Percentiles rank a stretch among this genome's conserved stretches.
Conservation (phyloP, 768 basidiomycete species). For the Lenzites betulinus region DNA sequence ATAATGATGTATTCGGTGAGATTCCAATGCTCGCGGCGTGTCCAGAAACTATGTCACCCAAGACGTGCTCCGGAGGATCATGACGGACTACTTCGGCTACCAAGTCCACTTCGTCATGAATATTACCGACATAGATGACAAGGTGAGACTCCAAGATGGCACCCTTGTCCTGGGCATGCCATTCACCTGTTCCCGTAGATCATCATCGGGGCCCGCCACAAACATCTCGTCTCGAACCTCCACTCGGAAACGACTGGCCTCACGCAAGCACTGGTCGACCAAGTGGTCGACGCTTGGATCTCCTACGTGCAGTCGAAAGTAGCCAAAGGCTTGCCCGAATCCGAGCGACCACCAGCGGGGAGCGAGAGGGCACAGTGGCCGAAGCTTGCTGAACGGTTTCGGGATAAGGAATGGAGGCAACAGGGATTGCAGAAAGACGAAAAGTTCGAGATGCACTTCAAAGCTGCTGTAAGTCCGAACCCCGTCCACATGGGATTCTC, state of each 20-base stretch:
- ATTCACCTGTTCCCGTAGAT: slow-evolving; percentile 64
- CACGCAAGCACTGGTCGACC: slow-evolving; percentile 56
- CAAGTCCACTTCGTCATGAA: slow-evolving; percentile 99
- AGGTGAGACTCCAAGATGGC: slow-evolving; percentile 53
- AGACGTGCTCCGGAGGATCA: slow-evolving; percentile 85
- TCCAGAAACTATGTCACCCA: slow-evolving; percentile 94
- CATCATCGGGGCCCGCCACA: slow-evolving; percentile 86
- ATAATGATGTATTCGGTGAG: not conserved
- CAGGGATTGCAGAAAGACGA: slow-evolving; percentile 79
- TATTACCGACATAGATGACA: slow-evolving; percentile 99
- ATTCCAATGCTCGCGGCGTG: too few relatives aligned
- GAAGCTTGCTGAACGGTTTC: slow-evolving; percentile 45
- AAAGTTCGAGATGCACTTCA: slow-evolving; percentile 90
- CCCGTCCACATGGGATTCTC: slow-evolving; percentile 1
- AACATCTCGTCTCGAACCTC: slow-evolving; percentile 67
- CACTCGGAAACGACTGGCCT: slow-evolving; percentile 54
- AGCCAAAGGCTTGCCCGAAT: slow-evolving; percentile 58
- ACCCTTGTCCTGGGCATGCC: not conserved
- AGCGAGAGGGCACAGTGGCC: slow-evolving; percentile 57
- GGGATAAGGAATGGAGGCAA: slow-evolving; percentile 63
- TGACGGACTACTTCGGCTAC: slow-evolving; percentile 96
- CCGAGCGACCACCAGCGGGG: slow-evolving; percentile 49
- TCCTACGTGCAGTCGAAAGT: slow-evolving; percentile 65
- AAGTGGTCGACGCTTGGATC: slow-evolving; percentile 65
- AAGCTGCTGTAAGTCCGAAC: slow-evolving; percentile 57